A percentile compares a stretch with the other conserved stretches of the same genome.
Conservation (phyloP, 2,329 filamentous ascomycete species). For the Juglanconis sp. region DNA sequence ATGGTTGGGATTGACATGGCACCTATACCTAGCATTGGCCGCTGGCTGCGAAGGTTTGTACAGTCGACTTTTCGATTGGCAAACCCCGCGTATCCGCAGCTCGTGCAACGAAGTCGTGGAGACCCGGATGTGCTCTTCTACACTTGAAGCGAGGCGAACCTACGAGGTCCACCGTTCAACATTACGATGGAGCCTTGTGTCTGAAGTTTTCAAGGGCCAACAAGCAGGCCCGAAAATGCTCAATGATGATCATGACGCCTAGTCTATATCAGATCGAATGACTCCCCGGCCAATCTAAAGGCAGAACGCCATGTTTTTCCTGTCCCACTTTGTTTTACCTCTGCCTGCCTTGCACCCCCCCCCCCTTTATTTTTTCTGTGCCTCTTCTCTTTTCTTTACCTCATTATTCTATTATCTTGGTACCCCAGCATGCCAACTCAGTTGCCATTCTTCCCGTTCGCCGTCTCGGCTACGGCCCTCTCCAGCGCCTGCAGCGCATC, state of each 20-base stretch:
- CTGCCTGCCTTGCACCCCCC: neutral
- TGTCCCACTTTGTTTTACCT: neutral
- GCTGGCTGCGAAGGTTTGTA: too few relatives aligned
- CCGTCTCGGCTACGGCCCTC: constrained; percentile 54
- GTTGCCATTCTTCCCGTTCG: constrained; percentile 19
- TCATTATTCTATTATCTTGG: too few relatives aligned
- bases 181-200: too few relatives aligned
- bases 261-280: neutral
- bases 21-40: too few relatives aligned
- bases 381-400: neutral
- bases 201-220: neutral
- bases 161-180: too few relatives aligned
- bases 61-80: too few relatives aligned
- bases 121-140: too few relatives aligned
- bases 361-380: neutral
- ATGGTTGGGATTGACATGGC: too few relatives aligned
- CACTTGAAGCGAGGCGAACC: too few relatives aligned
- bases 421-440: neutral
- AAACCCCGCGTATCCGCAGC: too few relatives aligned
- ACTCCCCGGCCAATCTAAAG: neutral
- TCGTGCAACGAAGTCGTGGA: too few relatives aligned
- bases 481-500: constrained; percentile 81
- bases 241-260: neutral
- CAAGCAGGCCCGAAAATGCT: too few relatives aligned
- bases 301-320: neutral